Evolutionary conservation across 78 protist genomes (phyloP), one percentile per base, ranked within the genome.

Genomic region (Ministeria vibrans): DNA sequence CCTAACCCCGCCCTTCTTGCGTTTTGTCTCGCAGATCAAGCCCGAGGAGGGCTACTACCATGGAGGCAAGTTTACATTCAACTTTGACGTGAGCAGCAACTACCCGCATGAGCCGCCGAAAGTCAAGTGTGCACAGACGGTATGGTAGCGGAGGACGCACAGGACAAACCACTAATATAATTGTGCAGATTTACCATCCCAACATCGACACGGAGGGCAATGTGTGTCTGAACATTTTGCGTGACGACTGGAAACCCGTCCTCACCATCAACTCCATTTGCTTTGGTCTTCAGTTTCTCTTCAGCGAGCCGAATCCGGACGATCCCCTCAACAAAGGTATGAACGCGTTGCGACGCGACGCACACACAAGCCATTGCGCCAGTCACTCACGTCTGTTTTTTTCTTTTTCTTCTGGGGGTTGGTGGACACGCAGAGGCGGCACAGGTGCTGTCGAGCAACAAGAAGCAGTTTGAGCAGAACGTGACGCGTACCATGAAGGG

Each of bases 241-340:
- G 94, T 23, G 91, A 88, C 41, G 94, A 90, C 45, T 87, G 91
- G 91, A 73, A 63, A 28, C 89, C 94, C n/a, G 91, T 79, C 11
- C 81, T 90, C 9, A 78, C 25, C 72, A 42, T 90, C 44, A 77
- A 81, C 74, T 72, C 87, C 6, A 68, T 90, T 49, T 53, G 87
- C 68, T 64, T 49, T 62, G 94, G 94, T 34, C 66, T 90, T 34
- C 83, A 66, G 68, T 81, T 69, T 41, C 79, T 90, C 49, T 87
- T 90, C 70, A 42, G 59, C 25, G 90, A 86, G 55, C 90, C 90
- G 25, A 86, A 86, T 63, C 86, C 90, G 9, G 70, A 81, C 5
- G 90, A 86, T 30, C 90, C 90, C 30, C 80, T 86, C 39, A 86
- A 86, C 82, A 80, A 80, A 55, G 75, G 45, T 66, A 28, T 20